Evolutionary conservation across 345 rosid species (phyloP), one percentile per base, ranked within the genome.

Genomic region (Hibiscus syriacus): DNA sequence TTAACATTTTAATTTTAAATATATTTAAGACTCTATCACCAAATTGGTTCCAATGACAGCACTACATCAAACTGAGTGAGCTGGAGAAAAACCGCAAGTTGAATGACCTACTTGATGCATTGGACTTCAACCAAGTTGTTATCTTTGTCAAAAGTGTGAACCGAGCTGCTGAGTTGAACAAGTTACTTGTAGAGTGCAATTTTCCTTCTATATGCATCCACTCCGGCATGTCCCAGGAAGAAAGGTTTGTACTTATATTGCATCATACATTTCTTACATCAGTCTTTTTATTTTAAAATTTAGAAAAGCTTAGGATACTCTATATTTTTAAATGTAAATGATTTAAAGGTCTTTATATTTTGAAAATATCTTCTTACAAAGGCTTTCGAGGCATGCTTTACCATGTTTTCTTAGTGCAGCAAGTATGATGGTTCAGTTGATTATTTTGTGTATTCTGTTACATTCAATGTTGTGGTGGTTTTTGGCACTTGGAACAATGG

Each of bases 201-300:
- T 95, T 92, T 59, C 99, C 99, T 14, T 92, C 99, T 9, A 95
- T 95, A 66, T 95, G 98, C 80, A 95, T 95, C 29, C 99, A 95
- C 74, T 95, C 99, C 66, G 98, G 98, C 78, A 95, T 92, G 98
- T 88, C 98, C 19, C 98, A 95, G 75, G 99, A 95, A 73, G 99
- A 95, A 74, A 92, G 98, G 99, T 95, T 49, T 60, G 73, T 52
- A 25, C 17, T 6, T 17, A 0, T 67, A 39, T 2, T 34, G 19
- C 57, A 7, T 55, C 27, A 2, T 41, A 36, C 0, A 54, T 36
- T 25, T 30, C 22, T 22, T 13, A 55, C 13, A 3, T 22, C 19
- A n/a, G 39, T 3, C 13, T 38, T 7, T 3, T 49, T 50, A 7
- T 48, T 48, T 48, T 46, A 49, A 49, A 20, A 2, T 19, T 12